phyloP scores from a whole-genome alignment of 2,329 filamentous ascomycete species.

The Lachnellula hyalina region DNA sequence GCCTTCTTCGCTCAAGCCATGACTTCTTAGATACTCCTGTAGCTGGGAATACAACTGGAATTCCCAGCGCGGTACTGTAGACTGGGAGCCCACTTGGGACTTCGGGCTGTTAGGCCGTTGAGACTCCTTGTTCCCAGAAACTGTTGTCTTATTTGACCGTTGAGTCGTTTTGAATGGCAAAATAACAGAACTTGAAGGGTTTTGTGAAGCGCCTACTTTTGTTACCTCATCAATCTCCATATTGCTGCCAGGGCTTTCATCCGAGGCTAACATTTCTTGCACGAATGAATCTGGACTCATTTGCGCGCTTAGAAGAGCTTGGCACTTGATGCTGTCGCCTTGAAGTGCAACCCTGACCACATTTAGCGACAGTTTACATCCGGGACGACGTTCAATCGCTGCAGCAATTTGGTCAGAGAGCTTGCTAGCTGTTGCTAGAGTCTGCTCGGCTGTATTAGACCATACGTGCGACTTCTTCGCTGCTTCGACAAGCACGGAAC shows the following conservation, averaged over 20 bases:
- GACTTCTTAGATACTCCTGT: too few species aligned
- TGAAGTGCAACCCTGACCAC: too few species aligned
- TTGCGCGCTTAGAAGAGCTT: background rate
- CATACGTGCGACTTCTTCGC: background rate
- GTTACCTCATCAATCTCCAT: background rate
- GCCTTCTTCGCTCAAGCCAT: too few species aligned
- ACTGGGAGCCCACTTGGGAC: background rate
- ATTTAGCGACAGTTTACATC: too few species aligned
- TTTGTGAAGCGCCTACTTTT: constrained; percentile 7
- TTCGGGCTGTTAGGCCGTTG: background rate
- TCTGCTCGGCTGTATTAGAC: background rate
- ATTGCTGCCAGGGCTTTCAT: background rate
- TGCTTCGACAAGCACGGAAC: background rate
- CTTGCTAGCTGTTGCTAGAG: too few species aligned
- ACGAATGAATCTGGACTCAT: background rate
- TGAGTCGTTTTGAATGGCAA: background rate
- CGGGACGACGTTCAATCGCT: too few species aligned
- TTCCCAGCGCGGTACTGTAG: too few species aligned
- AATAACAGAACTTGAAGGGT: background rate
- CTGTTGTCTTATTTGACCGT: background rate
- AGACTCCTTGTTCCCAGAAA: background rate
- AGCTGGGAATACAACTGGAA: too few species aligned
- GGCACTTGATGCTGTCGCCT: too few species aligned
- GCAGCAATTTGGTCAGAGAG: too few species aligned
- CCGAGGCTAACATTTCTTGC: background rate